Evolutionary conservation across 495 filamentous ascomycete species (phyloP).

Genomic region (Penicilliopsis zonata): DNA sequence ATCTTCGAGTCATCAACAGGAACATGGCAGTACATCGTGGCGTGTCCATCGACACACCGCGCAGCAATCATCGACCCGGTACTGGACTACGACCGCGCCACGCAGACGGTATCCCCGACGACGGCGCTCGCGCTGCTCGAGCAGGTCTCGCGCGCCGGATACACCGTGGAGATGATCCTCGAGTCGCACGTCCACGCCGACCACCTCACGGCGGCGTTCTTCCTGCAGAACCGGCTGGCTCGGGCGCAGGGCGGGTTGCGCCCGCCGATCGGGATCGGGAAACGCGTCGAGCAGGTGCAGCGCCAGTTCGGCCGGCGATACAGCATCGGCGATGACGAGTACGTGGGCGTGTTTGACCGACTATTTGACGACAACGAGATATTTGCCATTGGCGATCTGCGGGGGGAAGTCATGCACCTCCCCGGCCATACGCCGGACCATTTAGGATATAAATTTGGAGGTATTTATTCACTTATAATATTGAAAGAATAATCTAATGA

Average conservation of each 20-base stretch:
- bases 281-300: conserved; percentile 41
- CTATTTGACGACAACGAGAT: conserved; percentile 41
- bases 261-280: conserved; percentile 39
- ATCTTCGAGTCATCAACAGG: conserved; percentile 31
- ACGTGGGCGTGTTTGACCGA: conserved; percentile 33
- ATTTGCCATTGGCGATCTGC: conserved; percentile 37
- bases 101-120: conserved; percentile 28
- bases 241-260: conserved; percentile 9
- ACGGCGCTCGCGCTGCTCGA: conserved; percentile 37
- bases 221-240: conserved; percentile 35
- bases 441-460: conserved; percentile 45
- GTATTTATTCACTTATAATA: conserved; percentile 4
- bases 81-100: conserved; percentile 41
- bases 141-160: conserved; percentile 27
- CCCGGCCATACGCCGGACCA: conserved; percentile 54
- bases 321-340: conserved; percentile 26
- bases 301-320: conserved; percentile 35
- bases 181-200: conserved; percentile 55
- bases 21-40: conserved; percentile 55
- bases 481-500: too few species aligned
- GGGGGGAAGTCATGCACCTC: conserved; percentile 36
- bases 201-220: conserved; percentile 45
- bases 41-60: conserved; percentile 29
- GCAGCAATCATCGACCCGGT: conserved; percentile 50
- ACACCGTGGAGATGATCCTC: conserved; percentile 35